These are phyloP conservation scores for Bassia scoparia DNA, from an alignment of 148 eudicot genomes.

Conservation along the genomic window DNA sequence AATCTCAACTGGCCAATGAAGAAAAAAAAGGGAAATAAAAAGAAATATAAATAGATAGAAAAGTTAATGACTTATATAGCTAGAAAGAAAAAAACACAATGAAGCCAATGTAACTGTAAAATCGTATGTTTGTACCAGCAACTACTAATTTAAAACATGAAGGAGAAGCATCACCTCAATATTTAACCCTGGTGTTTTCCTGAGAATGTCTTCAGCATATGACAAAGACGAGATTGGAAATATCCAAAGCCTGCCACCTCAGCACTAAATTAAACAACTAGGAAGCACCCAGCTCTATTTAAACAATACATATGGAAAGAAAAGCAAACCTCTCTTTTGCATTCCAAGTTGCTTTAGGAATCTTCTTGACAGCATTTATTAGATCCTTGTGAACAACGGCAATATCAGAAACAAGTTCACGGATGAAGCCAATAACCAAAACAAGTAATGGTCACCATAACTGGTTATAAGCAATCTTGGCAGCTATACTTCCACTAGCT, in stretches of 20 bases:
- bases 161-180: slow-evolving; percentile 53
- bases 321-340: slow-evolving; percentile 71
- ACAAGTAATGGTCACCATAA: slow-evolving; percentile 30
- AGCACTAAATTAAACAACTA: slow-evolving; percentile 13
- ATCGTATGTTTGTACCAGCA: background rate
- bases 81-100: background rate
- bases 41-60: no score
- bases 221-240: slow-evolving; percentile 70
- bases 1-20: slow-evolving; percentile 96
- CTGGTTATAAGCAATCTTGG: slow-evolving; percentile 69
- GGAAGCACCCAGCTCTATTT: background rate
- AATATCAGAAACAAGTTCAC: slow-evolving; percentile 11
- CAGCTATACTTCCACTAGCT: slow-evolving; percentile 81
- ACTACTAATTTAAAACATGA: background rate
- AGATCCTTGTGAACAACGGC: slow-evolving; percentile 38
- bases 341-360: slow-evolving; percentile 86
- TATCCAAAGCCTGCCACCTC: slow-evolving; percentile 71
- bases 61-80: background rate
- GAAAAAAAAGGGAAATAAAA: no score
- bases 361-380: slow-evolving; percentile 65
- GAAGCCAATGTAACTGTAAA: background rate
- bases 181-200: slow-evolving; percentile 44
- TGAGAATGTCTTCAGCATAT: slow-evolving; percentile 63
- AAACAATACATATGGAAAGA: background rate
- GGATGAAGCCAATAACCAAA: background rate